Evolutionary conservation across 139 green algal genomes (phyloP), one percentile per base, ranked within the genome.

Genomic region (Monoraphidium neglectum): DNA sequence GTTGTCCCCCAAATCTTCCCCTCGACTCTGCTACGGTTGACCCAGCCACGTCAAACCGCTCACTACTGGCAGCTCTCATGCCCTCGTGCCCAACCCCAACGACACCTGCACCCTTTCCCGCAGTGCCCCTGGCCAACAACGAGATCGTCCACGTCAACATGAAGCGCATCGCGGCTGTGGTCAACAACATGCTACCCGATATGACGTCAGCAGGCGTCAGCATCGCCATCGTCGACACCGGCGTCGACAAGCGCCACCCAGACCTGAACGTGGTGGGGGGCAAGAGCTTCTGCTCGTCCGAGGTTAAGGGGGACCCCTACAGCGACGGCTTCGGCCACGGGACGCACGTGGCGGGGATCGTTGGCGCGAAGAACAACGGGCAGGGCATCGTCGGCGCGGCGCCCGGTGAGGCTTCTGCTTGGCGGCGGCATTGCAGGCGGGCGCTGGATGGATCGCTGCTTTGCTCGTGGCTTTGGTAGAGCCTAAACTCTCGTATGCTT

Each of bases 191-290:
- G 54, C 12, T 61, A 16, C 38, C 63, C 5, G 28, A 51, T 51
- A 21, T 51, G 8, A 21, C 23, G 21, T 21, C 0, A 6, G 36
- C 35, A 36, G 54, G 21, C 24, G 54, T 30, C 12, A 16, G 12
- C 4, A 16, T 69, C 60, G n/a, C 37, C 46, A 37, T 68, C 32
- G 26, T 59, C 24, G 15, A 68, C 24, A 33, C 70, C 38, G 70
- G 70, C 26, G 71, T 77, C 13, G 71, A 77, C 40, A 16, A 26
- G 0, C 68, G 59, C 38, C 71, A 77, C 43, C 71, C 71, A 10
- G 71, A 77, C 40, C 40, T 77, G n/a, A 77, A 77, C 67, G 71
- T 77, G 26, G 71, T 77, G 40, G 71, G 71, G 23, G 71, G 71
- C 28, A 70, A 69, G 71, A 77, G 68, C 40, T 62, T 70, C 46